Evolutionary conservation across 2,329 filamentous ascomycete species (phyloP).

Genomic region (Orbilia blumenaviensis): DNA sequence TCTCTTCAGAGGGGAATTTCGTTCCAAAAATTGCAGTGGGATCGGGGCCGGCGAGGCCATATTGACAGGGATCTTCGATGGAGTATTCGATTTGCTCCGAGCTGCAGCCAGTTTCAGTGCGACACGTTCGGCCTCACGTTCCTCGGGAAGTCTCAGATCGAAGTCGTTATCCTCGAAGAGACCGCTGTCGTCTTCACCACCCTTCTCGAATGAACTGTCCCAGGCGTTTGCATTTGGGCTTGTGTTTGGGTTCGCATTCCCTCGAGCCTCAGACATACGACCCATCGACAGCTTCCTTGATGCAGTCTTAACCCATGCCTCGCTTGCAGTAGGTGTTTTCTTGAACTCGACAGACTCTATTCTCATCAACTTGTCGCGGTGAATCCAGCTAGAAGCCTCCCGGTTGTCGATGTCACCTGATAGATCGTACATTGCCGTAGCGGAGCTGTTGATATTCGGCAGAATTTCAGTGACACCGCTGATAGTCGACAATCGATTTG

Average conservation of each 20-base stretch:
- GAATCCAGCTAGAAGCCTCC: constrained; percentile 58
- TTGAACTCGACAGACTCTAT: constrained; percentile 52
- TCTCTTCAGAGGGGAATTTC: constrained; percentile 74
- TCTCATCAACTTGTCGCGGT: constrained; percentile 57
- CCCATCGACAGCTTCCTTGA: constrained; percentile 58
- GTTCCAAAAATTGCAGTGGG: constrained; percentile 74
- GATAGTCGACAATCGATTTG: constrained; percentile 55
- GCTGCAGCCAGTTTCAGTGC: constrained; percentile 67
- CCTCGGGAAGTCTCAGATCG: constrained; percentile 80
- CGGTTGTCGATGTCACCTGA: constrained; percentile 54
- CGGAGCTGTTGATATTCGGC: constrained; percentile 54
- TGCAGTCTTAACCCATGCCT: constrained; percentile 63
- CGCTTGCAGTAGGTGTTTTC: constrained; percentile 62
- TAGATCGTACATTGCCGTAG: constrained; percentile 52
- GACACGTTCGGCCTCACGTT: constrained; percentile 72
- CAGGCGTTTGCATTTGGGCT: constrained; percentile 55
- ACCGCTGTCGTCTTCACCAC: constrained; percentile 60
- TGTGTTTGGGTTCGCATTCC: no score
- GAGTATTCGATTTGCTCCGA: constrained; percentile 57
- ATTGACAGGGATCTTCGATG: constrained; percentile 84
- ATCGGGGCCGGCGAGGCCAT: constrained; percentile 81
- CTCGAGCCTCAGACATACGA: constrained; percentile 53
- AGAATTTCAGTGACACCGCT: constrained; percentile 55
- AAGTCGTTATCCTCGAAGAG: constrained; percentile 66
- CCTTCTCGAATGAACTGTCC: constrained; percentile 32